Conservation (phyloP, 2,329 filamentous ascomycete species). For the Juglanconis oblonga region DNA sequence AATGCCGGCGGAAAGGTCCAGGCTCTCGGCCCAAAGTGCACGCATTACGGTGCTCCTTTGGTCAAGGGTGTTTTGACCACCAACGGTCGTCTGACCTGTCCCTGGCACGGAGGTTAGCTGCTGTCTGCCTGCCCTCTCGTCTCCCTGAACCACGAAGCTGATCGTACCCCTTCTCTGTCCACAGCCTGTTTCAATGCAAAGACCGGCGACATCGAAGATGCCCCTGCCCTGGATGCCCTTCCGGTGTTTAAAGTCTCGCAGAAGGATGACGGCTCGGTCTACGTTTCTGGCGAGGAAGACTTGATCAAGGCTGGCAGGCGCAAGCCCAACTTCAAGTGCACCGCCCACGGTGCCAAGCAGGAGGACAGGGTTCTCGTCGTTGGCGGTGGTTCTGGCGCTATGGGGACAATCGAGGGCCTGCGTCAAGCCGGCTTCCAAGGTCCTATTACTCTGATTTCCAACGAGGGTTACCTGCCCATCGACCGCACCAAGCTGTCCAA, state of each 20-base stretch:
- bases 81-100: conserved; percentile 82
- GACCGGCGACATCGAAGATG: conserved; percentile 92
- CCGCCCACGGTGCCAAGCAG: conserved; percentile 38
- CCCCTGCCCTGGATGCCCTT: conserved; percentile 84
- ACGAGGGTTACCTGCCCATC: conserved; percentile 82
- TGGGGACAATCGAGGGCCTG: conserved; percentile 79
- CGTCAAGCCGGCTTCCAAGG: conserved; percentile 79
- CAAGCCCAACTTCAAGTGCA: conserved; percentile 71
- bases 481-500: conserved; percentile 96
- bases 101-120: conserved; percentile 84
- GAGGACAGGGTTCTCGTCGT: conserved; percentile 76
- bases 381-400: conserved; percentile 79
- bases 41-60: conserved; percentile 89
- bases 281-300: conserved; percentile 76
- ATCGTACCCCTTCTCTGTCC: neutral
- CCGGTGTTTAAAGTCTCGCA: conserved; percentile 77
- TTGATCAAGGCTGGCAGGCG: conserved; percentile 74
- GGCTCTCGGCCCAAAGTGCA: conserved; percentile 80
- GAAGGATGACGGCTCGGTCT: conserved; percentile 79
- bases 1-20: conserved; percentile 74
- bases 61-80: conserved; percentile 80
- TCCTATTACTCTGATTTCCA: conserved; percentile 76
- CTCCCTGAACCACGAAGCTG: neutral
- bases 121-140: neutral
- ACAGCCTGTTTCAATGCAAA: conserved; percentile 86